Conservation (phyloP, 2,329 filamentous ascomycete genomes). For the Balansia obtecta region DNA sequence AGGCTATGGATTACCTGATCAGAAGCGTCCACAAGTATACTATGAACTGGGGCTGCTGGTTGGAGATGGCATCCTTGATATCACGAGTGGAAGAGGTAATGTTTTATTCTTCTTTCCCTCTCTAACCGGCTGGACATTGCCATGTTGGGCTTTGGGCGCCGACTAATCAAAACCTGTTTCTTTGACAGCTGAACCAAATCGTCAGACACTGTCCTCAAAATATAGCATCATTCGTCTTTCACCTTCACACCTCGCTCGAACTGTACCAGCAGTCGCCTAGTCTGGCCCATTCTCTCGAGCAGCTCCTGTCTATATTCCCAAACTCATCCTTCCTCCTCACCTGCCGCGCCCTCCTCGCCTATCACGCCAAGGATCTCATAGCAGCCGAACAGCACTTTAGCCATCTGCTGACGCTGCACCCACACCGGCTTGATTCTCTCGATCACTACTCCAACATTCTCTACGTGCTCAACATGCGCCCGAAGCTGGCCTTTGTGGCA, state of each 20-base stretch:
- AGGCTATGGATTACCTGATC: slow-evolving; percentile 78
- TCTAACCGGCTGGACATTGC: no score
- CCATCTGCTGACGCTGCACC: slow-evolving; percentile 64
- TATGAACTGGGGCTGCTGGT: slow-evolving; percentile 96
- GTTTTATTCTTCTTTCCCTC: background rate
- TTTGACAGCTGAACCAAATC: slow-evolving; percentile 53
- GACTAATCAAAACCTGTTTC: background rate
- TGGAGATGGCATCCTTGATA: slow-evolving; percentile 76
- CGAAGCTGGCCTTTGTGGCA: slow-evolving; percentile 84
- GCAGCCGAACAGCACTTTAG: slow-evolving; percentile 58
- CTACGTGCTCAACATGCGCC: slow-evolving; percentile 78
- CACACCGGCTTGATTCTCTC: slow-evolving; percentile 69
- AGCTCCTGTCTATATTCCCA: slow-evolving; percentile 76
- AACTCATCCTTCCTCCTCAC: slow-evolving; percentile 81
- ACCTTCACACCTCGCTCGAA: slow-evolving; percentile 81
- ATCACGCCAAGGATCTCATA: slow-evolving; percentile 77
- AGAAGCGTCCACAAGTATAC: slow-evolving; percentile 79
- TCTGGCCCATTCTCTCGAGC: slow-evolving; percentile 61
- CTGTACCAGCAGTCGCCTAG: slow-evolving; percentile 75
- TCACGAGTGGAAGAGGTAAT: slow-evolving; percentile 67
- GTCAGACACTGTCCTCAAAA: slow-evolving; percentile 69
- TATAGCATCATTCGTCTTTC: slow-evolving; percentile 88
- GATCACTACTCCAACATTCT: slow-evolving; percentile 97
- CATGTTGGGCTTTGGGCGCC: no score
- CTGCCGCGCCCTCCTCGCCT: slow-evolving; percentile 75